Conservation (phyloP, 2,329 filamentous ascomycete genomes). For the Calonectria leucothoes region DNA sequence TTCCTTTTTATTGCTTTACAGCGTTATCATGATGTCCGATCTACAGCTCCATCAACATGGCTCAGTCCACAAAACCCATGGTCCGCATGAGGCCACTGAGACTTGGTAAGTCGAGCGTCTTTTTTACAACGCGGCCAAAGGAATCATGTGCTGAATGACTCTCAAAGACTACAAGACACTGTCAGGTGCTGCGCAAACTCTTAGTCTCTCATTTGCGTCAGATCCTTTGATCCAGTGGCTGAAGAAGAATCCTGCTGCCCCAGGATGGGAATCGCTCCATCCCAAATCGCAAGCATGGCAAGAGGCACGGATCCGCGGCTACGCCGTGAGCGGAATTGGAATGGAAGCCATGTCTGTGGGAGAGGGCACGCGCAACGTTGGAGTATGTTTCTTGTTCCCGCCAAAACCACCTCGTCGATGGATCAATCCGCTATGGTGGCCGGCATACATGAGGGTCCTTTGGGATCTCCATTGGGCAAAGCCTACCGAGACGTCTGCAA, state of each 20-base stretch:
- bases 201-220: constrained; percentile 23
- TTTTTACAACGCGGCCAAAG: neutral
- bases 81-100: neutral
- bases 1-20: neutral
- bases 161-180: neutral
- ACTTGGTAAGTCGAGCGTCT: neutral
- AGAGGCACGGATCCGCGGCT: constrained; percentile 15
- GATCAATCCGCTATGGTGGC: constrained; percentile 22
- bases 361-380: neutral
- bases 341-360: constrained; percentile 14
- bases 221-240: constrained; percentile 23
- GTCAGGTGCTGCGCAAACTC: constrained; percentile 5
- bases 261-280: constrained; percentile 16
- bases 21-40: neutral
- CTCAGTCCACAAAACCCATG: neutral
- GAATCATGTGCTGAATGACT: neutral
- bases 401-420: constrained; percentile 11
- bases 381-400: constrained; percentile 4
- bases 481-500: constrained; percentile 7
- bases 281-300: constrained; percentile 22
- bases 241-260: constrained; percentile 4
- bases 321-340: neutral
- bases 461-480: constrained; percentile 12
- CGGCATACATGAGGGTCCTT: neutral
- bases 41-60: neutral